These are phyloP conservation scores for Colletotrichum theobromicola DNA, from an alignment of 2,329 filamentous ascomycete genomes.

Conservation along the genomic window DNA sequence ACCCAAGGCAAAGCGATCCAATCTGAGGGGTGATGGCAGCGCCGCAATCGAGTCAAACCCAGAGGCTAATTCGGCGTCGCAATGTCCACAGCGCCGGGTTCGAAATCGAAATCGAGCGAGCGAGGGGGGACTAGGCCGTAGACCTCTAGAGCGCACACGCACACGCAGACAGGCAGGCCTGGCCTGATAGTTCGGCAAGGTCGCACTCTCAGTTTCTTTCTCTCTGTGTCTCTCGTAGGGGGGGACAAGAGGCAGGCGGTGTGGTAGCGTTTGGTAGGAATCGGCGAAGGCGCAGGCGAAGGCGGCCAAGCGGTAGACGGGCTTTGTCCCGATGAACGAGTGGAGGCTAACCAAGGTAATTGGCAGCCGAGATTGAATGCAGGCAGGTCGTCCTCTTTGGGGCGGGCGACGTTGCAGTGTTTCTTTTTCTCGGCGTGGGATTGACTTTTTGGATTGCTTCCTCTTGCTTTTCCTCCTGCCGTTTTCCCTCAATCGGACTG, in stretches of 20 bases:
- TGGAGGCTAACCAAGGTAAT: constrained; percentile 5
- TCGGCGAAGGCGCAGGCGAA: neutral
- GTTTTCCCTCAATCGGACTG: neutral
- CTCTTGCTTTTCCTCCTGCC: constrained; percentile 3
- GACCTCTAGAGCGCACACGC: neutral
- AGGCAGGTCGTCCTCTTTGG: neutral
- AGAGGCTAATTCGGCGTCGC: constrained; percentile 6
- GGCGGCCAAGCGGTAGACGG: neutral
- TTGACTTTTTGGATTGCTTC: neutral
- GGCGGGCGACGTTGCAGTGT: constrained; percentile 3
- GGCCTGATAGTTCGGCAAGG: neutral
- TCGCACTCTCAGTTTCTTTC: neutral
- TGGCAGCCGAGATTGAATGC: constrained; percentile 1
- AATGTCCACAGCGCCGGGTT: constrained; percentile 18
- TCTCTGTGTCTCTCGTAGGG: neutral
- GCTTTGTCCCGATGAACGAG: constrained; percentile 3
- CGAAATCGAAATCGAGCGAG: neutral
- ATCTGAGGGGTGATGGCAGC: neutral
- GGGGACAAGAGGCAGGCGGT: neutral
- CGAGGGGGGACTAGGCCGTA: neutral
- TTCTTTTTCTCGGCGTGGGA: neutral
- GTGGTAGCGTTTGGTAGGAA: neutral
- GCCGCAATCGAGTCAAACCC: neutral
- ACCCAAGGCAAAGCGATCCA: neutral
- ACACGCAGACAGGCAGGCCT: neutral